phyloP scores from a whole-genome alignment of 2,329 filamentous ascomycete species.

The Hypoxylon sp. region DNA sequence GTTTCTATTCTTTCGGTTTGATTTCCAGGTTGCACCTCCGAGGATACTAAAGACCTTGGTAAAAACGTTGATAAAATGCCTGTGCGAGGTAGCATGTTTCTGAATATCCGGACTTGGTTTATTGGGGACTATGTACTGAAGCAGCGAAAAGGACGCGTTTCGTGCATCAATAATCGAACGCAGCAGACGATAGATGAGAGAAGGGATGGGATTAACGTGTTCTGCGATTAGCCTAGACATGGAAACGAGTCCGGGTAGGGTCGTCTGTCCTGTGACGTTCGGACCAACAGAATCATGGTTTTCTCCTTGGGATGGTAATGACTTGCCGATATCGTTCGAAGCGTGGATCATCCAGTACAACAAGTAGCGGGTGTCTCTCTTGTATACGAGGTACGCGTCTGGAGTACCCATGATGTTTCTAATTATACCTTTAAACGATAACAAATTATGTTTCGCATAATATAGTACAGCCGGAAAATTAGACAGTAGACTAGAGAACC shows the following conservation, averaged over 20 bases:
- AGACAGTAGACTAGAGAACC: no score
- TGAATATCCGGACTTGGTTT: constrained; percentile 49
- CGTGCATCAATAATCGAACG: constrained; percentile 51
- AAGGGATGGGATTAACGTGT: constrained; percentile 46
- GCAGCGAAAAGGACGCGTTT: constrained; percentile 42
- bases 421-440: no score
- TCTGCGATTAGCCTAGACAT: constrained; percentile 53
- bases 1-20: background rate
- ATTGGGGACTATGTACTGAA: constrained; percentile 45
- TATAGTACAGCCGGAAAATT: no score
- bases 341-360: constrained; percentile 52
- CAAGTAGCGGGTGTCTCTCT: constrained; percentile 49
- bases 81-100: constrained; percentile 52
- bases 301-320: constrained; percentile 25
- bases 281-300: constrained; percentile 36
- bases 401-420: constrained; percentile 35
- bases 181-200: constrained; percentile 49
- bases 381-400: constrained; percentile 51
- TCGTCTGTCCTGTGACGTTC: constrained; percentile 52
- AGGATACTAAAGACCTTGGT: constrained; percentile 48
- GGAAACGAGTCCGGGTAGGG: constrained; percentile 48
- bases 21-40: constrained; percentile 45
- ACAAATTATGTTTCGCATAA: no score
- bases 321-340: constrained; percentile 49
- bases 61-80: constrained; percentile 54